Evolutionary conservation across 345 rosid species (phyloP).

Genomic region (Bruguiera sexangula): DNA sequence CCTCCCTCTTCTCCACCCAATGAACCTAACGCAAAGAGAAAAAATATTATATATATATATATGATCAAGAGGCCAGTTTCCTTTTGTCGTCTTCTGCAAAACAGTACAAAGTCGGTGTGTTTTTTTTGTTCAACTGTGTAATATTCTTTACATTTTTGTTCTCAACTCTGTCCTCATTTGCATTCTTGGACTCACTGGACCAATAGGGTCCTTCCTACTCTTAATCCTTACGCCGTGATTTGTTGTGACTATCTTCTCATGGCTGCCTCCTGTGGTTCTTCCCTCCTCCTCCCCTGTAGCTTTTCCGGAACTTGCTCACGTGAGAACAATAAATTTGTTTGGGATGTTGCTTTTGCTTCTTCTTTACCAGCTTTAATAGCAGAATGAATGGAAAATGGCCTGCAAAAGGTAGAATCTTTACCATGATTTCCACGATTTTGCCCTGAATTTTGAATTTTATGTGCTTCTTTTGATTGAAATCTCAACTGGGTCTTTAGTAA

Average conservation of each 20-base stretch:
- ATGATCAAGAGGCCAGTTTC: conserved; percentile 12
- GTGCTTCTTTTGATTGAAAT: conserved; percentile 5
- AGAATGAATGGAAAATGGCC: not conserved
- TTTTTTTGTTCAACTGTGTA: not conserved
- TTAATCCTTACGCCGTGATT: conserved; percentile 13
- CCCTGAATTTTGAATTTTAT: conserved; percentile 3
- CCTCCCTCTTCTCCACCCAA: conserved; percentile 29
- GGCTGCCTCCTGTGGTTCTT: not conserved
- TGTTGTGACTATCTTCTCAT: not conserved
- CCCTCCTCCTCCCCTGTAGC: not conserved
- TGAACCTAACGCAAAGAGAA: not conserved
- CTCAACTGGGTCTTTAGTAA: conserved; percentile 10
- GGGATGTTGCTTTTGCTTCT: not conserved
- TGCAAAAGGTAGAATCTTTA: not conserved
- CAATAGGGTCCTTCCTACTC: not conserved
- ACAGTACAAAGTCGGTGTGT: conserved; percentile 4
- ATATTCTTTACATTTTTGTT: not conserved
- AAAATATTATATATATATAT: not conserved
- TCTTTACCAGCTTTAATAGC: conserved; percentile 2
- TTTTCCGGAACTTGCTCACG: conserved; percentile 8
- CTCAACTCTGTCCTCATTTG: not conserved
- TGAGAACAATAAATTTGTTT: not conserved
- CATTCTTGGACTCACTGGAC: not conserved
- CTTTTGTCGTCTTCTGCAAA: conserved; percentile 19
- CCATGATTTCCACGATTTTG: not conserved